A percentile compares a stretch with the other conserved stretches of the same genome.
These are phyloP conservation scores for Pseudocercospora macadamiae DNA, from an alignment of 2,329 filamentous ascomycete species.

Conservation along the genomic window DNA sequence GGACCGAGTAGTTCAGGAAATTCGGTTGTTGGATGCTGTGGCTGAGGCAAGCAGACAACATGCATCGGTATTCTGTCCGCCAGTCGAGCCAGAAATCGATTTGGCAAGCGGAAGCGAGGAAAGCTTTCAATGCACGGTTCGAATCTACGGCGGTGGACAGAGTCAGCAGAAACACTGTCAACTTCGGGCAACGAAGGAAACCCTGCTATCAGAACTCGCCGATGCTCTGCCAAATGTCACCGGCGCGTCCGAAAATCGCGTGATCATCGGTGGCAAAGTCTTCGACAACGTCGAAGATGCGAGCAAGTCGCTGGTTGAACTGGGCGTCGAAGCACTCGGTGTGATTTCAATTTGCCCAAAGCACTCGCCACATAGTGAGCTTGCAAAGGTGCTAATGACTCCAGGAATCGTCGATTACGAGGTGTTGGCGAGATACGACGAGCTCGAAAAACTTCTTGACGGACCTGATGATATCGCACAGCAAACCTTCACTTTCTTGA, in stretches of 20 bases:
- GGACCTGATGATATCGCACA: slow-evolving; percentile 60
- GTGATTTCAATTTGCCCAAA: slow-evolving; percentile 33
- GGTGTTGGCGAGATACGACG: slow-evolving; percentile 78
- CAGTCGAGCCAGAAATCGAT: neutral
- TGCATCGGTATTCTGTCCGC: neutral
- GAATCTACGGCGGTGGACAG: slow-evolving; percentile 28
- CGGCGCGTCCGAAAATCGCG: slow-evolving; percentile 27
- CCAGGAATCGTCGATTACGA: slow-evolving; percentile 69
- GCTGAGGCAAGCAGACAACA: slow-evolving; percentile 23
- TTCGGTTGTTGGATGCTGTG: slow-evolving; percentile 25
- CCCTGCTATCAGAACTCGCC: slow-evolving; percentile 28
- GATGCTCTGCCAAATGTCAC: slow-evolving; percentile 27
- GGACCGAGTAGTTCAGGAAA: slow-evolving; percentile 11
- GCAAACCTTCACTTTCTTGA: slow-evolving; percentile 69
- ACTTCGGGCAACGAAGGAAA: slow-evolving; percentile 20
- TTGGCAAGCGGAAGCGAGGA: neutral
- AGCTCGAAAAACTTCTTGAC: slow-evolving; percentile 79
- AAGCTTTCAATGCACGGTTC: slow-evolving; percentile 22
- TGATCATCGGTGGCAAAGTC: slow-evolving; percentile 30
- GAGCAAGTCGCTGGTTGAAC: slow-evolving; percentile 21
- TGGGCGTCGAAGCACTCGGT: slow-evolving; percentile 27
- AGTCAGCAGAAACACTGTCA: slow-evolving; percentile 18
- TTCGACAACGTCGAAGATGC: slow-evolving; percentile 24
- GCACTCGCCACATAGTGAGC: slow-evolving; percentile 29
- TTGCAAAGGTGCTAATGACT: slow-evolving; percentile 31